These are phyloP conservation scores for Trichoderma sp. DNA, from an alignment of 2,329 filamentous ascomycete species.

Conservation along the genomic window DNA sequence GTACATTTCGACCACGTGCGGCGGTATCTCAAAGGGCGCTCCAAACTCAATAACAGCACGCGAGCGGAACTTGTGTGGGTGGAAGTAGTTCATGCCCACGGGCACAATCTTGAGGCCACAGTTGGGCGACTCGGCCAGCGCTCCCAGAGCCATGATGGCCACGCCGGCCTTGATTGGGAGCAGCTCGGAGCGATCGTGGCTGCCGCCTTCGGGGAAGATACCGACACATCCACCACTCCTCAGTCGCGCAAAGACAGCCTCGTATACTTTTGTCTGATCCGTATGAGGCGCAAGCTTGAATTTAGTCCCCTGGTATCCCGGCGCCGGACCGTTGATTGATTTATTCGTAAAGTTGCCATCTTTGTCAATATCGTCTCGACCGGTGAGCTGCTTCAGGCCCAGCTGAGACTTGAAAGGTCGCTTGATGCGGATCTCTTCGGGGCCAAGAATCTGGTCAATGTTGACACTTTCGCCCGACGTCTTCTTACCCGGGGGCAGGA, in stretches of 20 bases:
- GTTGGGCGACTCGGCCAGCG: constrained; percentile 79
- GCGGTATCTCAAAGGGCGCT: constrained; percentile 79
- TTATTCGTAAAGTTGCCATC: constrained; percentile 64
- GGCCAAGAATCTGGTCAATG: constrained; percentile 76
- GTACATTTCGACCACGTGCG: constrained; percentile 82
- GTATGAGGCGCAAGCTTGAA: constrained; percentile 92
- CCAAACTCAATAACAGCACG: constrained; percentile 96
- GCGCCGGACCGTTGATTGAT: constrained; percentile 54
- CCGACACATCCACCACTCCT: constrained; percentile 85
- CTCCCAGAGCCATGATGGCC: constrained; percentile 94
- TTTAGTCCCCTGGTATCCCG: constrained; percentile 72
- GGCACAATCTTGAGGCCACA: constrained; percentile 94
- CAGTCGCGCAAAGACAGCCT: constrained; percentile 85
- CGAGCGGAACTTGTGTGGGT: constrained; percentile 96
- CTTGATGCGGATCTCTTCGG: constrained; percentile 82
- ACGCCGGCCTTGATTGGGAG: constrained; percentile 94
- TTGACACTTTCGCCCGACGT: constrained; percentile 75
- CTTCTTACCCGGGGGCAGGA: constrained; percentile 82
- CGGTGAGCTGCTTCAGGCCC: constrained; percentile 78
- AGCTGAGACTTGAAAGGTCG: constrained; percentile 79
- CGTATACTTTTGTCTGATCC: constrained; percentile 90
- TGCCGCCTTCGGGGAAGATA: constrained; percentile 96
- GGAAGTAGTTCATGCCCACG: constrained; percentile 99
- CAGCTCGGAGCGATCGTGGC: constrained; percentile 89
- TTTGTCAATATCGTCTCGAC: constrained; percentile 69